Percentiles rank a stretch among this genome's conserved stretches.
Conservation (phyloP, 139 green algal species). For the Volvox reticuliferus region DNA sequence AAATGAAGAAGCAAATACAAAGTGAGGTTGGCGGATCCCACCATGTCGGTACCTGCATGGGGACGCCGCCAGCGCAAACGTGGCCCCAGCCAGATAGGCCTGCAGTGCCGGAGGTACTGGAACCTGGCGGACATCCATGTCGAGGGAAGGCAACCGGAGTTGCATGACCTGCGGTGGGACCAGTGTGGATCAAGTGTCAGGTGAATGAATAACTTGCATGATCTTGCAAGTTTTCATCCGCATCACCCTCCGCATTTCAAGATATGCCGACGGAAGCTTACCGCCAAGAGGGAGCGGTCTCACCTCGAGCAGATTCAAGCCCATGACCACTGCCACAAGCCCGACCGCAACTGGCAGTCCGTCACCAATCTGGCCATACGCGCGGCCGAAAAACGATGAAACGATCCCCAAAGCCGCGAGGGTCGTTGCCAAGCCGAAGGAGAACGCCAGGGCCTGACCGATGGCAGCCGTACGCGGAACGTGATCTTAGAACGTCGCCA, state of each 20-base stretch:
- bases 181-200: no score
- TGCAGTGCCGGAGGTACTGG: constrained; percentile 66
- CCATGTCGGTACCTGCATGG: constrained; percentile 65
- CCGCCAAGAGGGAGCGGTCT: not conserved
- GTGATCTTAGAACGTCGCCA: no score
- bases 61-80: constrained; percentile 96
- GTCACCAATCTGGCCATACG: constrained; percentile 84
- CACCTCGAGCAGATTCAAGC: constrained; percentile 93
- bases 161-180: constrained; percentile 71
- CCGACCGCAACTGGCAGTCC: constrained; percentile 65
- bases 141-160: constrained; percentile 83
- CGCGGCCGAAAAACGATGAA: constrained; percentile 77
- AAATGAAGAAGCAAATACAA: not conserved
- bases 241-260: no score
- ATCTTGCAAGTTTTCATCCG: no score
- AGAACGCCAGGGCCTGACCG: constrained; percentile 78
- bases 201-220: no score
- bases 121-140: constrained; percentile 81
- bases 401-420: constrained; percentile 87
- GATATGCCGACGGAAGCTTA: no score
- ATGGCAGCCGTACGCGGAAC: not conserved
- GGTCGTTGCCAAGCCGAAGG: constrained; percentile 88
- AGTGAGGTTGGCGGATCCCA: not conserved
- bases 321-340: constrained; percentile 91
- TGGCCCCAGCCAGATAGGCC: constrained; percentile 92